Evolutionary conservation across 2,329 filamentous ascomycete genomes (phyloP).

Genomic region (Neobulgaria alba): DNA sequence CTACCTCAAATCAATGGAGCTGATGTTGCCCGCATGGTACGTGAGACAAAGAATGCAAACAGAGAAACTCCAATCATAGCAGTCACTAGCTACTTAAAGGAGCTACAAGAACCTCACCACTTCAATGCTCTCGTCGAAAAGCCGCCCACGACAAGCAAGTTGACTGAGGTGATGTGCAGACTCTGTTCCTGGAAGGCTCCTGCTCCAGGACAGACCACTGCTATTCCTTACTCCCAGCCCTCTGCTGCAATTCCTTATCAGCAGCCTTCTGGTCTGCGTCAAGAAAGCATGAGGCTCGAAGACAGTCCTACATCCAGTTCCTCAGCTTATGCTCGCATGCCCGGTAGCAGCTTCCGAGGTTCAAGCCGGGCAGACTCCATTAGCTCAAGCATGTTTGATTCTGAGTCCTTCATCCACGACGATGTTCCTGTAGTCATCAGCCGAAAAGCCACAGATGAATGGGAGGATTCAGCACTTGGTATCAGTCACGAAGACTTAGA

Average conservation of each 20-base stretch:
- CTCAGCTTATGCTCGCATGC: slow-evolving; percentile 64
- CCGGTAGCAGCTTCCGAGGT: slow-evolving; percentile 67
- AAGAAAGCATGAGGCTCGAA: slow-evolving; percentile 54
- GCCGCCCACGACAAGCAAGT: slow-evolving; percentile 84
- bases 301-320: slow-evolving; percentile 66
- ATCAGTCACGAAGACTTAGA: slow-evolving; percentile 54
- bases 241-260: slow-evolving; percentile 49
- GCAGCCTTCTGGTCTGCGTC: slow-evolving; percentile 55
- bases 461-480: slow-evolving; percentile 72
- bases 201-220: slow-evolving; percentile 36
- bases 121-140: slow-evolving; percentile 96
- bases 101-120: slow-evolving; percentile 87
- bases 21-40: slow-evolving; percentile 94
- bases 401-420: slow-evolving; percentile 69
- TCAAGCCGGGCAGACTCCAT: slow-evolving; percentile 86
- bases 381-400: slow-evolving; percentile 79
- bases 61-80: slow-evolving; percentile 91
- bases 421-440: slow-evolving; percentile 70
- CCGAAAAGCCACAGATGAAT: slow-evolving; percentile 66
- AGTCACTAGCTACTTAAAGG: slow-evolving; percentile 96
- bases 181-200: slow-evolving; percentile 92
- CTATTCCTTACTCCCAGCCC: slow-evolving; percentile 49
- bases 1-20: slow-evolving; percentile 90
- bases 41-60: slow-evolving; percentile 93
- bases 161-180: slow-evolving; percentile 78